phyloP scores from a whole-genome alignment of 1,284 basidiomycete species.

The Mycosarcoma mackinlayi region DNA sequence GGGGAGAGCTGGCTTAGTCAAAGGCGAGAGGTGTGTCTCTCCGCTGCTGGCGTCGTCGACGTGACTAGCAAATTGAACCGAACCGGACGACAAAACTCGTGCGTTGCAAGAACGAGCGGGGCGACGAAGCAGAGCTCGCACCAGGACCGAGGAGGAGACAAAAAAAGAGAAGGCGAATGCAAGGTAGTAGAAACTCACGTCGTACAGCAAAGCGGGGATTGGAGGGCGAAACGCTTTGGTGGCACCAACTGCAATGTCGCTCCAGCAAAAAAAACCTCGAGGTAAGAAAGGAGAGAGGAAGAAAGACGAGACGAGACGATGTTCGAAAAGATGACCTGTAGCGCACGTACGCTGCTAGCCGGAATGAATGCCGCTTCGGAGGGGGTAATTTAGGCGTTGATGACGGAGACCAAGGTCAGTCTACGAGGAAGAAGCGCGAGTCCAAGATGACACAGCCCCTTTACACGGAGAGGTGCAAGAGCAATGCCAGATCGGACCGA shows the following conservation, averaged over 20 bases:
- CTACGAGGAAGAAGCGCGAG: slow-evolving; percentile 8
- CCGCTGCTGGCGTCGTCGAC: slow-evolving; percentile 45
- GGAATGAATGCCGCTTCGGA: slow-evolving; percentile 38
- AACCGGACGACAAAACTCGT: too few relatives aligned
- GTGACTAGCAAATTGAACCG: slow-evolving; percentile 31
- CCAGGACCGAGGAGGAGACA: background rate
- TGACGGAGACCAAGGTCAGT: slow-evolving; percentile 17
- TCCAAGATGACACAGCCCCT: background rate
- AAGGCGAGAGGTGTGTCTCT: slow-evolving; percentile 3
- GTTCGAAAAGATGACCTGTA: slow-evolving; percentile 2
- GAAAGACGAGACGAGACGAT: slow-evolving; percentile 1
- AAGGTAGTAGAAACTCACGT: slow-evolving; percentile 38
- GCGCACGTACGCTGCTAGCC: slow-evolving; percentile 4
- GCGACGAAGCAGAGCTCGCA: background rate
- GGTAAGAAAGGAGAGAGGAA: background rate
- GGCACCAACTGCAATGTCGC: background rate
- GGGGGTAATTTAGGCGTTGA: slow-evolving; percentile 36
- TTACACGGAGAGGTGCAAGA: background rate
- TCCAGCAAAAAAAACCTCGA: too few relatives aligned
- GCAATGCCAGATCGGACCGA: background rate
- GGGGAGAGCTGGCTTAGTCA: background rate
- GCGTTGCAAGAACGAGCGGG: too few relatives aligned
- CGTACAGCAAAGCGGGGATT: slow-evolving; percentile 22
- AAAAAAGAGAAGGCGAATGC: slow-evolving; percentile 3
- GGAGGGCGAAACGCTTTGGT: background rate